Evolutionary conservation across 352 stramenopile species (phyloP), one percentile per base, ranked within the genome.

Genomic region (Peronospora belbahrii): DNA sequence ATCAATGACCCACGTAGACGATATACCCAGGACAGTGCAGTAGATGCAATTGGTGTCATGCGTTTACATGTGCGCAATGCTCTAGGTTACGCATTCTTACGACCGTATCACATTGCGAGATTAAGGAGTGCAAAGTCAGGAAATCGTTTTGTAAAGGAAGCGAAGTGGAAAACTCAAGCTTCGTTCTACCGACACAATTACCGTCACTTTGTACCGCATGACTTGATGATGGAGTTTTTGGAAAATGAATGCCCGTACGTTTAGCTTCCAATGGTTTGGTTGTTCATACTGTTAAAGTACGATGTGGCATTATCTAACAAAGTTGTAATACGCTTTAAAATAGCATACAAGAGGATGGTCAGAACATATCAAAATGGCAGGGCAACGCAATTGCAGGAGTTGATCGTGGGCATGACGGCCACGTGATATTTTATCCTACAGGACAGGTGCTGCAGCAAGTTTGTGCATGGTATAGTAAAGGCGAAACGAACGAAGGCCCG

Each of bases 361-460:
- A 42, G 14, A 45, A 46, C 10, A 37, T 83, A 10, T 65, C 67
- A 8, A 74, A 71, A 42, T 78, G 68, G 62, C 77, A 88, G 46
- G 71, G 77, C 52, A 88, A 88, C 51, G 68, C 68, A 22, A 58
- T 88, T 30, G 43, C 69, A 23, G 77, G 72, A 28, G 48, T 69
- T 6, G 48, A 64, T 25, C 48, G 52, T 23, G 59, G 44, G 6
- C 35, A 45, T 2, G 44, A 65, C 5, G 59, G 55, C 4, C 72
- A 86, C 35, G 48, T 83, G 2, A 57, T 88, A 14, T 83, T 88
- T 57, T 83, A 82, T 38, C 74, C 77, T 11, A 82, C 70, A 0
- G 74, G 74, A 9, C 52, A 81, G 14, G 65, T 87, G 3, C 42
- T 88, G 42, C 77, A 88, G 42, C 72, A 85, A 53, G 74, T 62